A percentile compares a stretch with the other conserved stretches of the same genome.
These are phyloP conservation scores for Erysimum cheiri DNA, from an alignment of 441 rosid genomes.

Conservation along the genomic window DNA sequence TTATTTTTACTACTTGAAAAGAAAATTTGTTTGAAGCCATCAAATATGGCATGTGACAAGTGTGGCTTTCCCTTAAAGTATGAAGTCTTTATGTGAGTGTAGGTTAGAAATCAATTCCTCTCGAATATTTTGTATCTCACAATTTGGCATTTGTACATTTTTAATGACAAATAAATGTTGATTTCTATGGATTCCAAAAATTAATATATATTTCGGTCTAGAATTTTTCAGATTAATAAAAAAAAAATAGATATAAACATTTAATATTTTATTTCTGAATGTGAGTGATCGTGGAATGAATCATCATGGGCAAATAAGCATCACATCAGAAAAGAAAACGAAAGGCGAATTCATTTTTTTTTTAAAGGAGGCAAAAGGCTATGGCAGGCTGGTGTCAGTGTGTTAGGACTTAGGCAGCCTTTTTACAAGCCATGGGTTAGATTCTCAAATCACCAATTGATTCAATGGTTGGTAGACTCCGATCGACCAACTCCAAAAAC, in stretches of 20 bases:
- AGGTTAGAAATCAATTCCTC: too few species aligned
- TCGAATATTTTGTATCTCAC: too few species aligned
- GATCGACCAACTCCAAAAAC: neutral
- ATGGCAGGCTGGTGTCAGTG: slow-evolving; percentile 21
- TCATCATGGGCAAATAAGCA: slow-evolving; percentile 29
- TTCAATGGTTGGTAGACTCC: slow-evolving; percentile 15
- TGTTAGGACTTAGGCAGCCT: slow-evolving; percentile 25
- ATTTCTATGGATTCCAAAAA: too few species aligned
- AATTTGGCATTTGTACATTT: too few species aligned
- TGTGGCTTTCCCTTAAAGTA: too few species aligned
- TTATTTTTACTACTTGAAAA: slow-evolving; percentile 1
- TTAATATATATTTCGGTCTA: too few species aligned
- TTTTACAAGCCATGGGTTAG: neutral
- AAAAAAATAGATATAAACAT: neutral
- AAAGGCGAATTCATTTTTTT: neutral
- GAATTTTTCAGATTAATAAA: too few species aligned
- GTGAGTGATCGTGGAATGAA: neutral
- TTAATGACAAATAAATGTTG: too few species aligned
- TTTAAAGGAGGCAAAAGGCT: slow-evolving; percentile 21
- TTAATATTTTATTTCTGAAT: neutral
- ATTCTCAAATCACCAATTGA: slow-evolving; percentile 16
- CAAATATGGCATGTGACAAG: too few species aligned
- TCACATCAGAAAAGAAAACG: slow-evolving; percentile 25
- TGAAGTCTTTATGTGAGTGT: too few species aligned
- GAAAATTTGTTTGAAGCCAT: too few species aligned